Percentiles rank a stretch among this genome's conserved stretches.
Evolutionary conservation across 169 alveolate species (phyloP).

Genomic region (Sarcocystis neurona): DNA sequence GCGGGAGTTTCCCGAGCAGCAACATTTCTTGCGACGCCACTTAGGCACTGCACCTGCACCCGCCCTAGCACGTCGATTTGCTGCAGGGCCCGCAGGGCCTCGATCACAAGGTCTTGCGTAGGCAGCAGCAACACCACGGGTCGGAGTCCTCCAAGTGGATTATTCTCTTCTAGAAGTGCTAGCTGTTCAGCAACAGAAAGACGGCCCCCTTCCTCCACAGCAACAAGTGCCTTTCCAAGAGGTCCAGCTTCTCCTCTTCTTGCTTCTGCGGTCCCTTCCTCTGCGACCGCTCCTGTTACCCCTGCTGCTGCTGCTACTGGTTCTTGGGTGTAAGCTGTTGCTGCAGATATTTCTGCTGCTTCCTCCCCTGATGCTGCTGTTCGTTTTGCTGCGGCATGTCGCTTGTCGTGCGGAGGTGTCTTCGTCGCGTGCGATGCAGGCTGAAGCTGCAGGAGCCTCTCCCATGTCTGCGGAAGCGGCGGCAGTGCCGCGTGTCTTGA

Average conservation of each 20-base stretch:
- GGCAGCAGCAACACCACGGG: constrained; percentile 35
- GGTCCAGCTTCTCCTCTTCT: background rate
- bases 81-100: background rate
- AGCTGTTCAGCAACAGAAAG: background rate
- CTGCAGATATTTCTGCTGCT: background rate
- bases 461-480: constrained; percentile 13
- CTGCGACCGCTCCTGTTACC: too few relatives aligned
- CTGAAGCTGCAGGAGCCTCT: background rate
- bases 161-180: background rate
- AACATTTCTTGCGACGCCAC: background rate
- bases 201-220: background rate
- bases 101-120: constrained; percentile 21
- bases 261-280: background rate
- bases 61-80: constrained; percentile 27
- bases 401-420: background rate
- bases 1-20: background rate
- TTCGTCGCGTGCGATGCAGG: background rate
- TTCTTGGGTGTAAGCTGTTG: too few relatives aligned
- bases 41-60: constrained; percentile 22
- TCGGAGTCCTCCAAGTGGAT: constrained; percentile 14
- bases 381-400: background rate
- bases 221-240: background rate
- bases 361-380: background rate
- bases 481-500: constrained; percentile 2
- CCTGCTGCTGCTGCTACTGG: too few relatives aligned